phyloP scores from a whole-genome alignment of 2,329 filamentous ascomycete species.

The Magnaporthiopsis incrustans region DNA sequence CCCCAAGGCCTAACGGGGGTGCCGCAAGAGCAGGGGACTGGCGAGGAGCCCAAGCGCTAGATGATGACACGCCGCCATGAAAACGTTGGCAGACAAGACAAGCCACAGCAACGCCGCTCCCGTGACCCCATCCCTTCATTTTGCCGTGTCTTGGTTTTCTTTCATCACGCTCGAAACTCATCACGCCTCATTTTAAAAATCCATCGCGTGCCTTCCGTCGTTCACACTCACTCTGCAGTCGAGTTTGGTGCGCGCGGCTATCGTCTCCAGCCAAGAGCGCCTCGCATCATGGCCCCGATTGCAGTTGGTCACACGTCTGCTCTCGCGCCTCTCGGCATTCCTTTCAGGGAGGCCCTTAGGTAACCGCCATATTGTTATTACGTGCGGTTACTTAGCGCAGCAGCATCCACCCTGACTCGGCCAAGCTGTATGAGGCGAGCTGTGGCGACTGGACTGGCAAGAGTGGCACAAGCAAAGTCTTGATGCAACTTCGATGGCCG shows the following conservation, averaged over 20 bases:
- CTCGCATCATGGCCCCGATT: neutral
- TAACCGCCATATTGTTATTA: neutral
- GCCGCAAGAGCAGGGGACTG: no score
- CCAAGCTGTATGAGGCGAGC: neutral
- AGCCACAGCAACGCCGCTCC: neutral
- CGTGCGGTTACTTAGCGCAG: neutral
- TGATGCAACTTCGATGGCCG: neutral
- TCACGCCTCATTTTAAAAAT: neutral
- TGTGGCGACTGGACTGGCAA: neutral
- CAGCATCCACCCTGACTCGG: neutral
- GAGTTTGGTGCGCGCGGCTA: neutral
- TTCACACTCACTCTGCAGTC: no score
- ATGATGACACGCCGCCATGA: neutral
- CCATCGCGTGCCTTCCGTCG: no score
- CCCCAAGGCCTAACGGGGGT: no score
- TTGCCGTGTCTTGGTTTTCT: neutral
- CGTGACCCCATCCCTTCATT: neutral
- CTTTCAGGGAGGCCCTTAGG: neutral
- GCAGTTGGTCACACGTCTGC: neutral
- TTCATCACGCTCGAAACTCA: neutral
- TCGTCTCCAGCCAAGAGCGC: neutral
- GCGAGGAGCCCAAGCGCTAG: no score
- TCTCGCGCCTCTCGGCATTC: neutral
- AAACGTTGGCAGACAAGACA: neutral
- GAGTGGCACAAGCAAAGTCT: neutral